Evolutionary conservation across 805 yeast species (phyloP), one percentile per base, ranked within the genome.

Genomic region (Candida gorgasii): DNA sequence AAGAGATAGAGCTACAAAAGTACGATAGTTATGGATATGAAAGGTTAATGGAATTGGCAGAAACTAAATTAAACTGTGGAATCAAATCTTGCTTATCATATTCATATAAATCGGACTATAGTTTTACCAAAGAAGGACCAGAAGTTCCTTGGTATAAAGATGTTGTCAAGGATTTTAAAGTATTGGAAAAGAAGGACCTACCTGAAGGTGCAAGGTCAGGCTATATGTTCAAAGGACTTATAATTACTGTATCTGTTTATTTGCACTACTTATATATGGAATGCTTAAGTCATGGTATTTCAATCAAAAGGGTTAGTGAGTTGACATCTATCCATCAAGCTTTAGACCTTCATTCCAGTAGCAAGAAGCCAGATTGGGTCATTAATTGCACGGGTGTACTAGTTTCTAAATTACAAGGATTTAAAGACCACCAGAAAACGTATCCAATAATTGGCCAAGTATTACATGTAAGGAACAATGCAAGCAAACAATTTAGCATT

Each of bases 401-500:
- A 19, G 78, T 83, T 0, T 55, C 62, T 5, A 50, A 54, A 7
- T 61, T 80, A 8, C 59, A 54, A 3, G 82, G 82, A 3, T 76
- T 73, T 11, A 61, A 66, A 13, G 82, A 79, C 44, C 39, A 45
- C 1, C 48, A 61, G 3, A 51, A 60, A 2, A 67, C 72, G 24
- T 73, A 55, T 50, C 80, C 85, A 1, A 75, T 81, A n/a, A 65
- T 76, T 47, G 89, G 88, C 0, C 86, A 80, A 52, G 77, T 78
- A 8, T 54, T 80, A 8, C 69, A 77, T 20, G 76, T 78, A 8
- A 64, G 75, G 29, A 80, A 80, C 54, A 68, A 61, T 33, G 45
- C 59, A 2, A 44, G 50, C 13, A 44, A 41, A 37, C 62, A 45
- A 55, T 62, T 48, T 55, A 54, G 49, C 63, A 76, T 65, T 49